A percentile compares a stretch with the other conserved stretches of the same genome.
Conservation (phyloP, 768 basidiomycete species). For the Kwoniella europaea region DNA sequence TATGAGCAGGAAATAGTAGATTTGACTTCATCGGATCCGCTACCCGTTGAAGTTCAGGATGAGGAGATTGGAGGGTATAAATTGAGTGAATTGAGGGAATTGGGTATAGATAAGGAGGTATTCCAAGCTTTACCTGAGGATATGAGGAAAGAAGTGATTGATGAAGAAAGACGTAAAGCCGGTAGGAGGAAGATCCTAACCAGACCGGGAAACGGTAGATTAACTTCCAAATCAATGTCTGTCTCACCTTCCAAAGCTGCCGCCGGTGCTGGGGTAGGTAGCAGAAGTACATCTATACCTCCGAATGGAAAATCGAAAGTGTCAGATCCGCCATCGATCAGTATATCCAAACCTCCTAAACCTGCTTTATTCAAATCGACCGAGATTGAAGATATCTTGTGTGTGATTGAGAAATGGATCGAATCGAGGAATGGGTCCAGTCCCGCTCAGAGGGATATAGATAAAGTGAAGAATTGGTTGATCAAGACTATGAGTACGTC, state of each 20-base stretch:
- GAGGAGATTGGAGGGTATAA: constrained; percentile 60
- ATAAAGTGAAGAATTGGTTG: constrained; percentile 75
- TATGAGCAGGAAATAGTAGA: constrained; percentile 26
- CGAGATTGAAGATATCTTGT: constrained; percentile 74
- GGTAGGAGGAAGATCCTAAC: constrained; percentile 37
- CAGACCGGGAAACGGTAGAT: constrained; percentile 29
- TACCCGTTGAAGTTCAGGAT: constrained; percentile 9
- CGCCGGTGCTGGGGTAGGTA: constrained; percentile 40
- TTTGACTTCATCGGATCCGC: constrained; percentile 28
- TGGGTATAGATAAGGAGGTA: constrained; percentile 76
- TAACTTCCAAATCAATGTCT: constrained; percentile 39
- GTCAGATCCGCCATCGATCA: neutral
- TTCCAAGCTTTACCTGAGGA: constrained; percentile 69
- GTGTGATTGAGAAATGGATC: constrained; percentile 77
- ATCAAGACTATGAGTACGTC: constrained; percentile 69
- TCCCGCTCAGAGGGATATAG: constrained; percentile 77
- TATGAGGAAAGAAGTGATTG: constrained; percentile 77
- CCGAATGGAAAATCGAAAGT: constrained; percentile 12
- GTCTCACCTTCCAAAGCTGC: constrained; percentile 35
- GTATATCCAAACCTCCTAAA: constrained; percentile 26
- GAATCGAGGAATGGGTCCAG: constrained; percentile 65
- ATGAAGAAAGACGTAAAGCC: constrained; percentile 40
- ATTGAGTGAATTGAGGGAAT: constrained; percentile 66
- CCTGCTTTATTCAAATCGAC: constrained; percentile 53
- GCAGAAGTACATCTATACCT: constrained; percentile 60